Conservation (phyloP, 2,329 filamentous ascomycete species). For the Aspergillus sp. region DNA sequence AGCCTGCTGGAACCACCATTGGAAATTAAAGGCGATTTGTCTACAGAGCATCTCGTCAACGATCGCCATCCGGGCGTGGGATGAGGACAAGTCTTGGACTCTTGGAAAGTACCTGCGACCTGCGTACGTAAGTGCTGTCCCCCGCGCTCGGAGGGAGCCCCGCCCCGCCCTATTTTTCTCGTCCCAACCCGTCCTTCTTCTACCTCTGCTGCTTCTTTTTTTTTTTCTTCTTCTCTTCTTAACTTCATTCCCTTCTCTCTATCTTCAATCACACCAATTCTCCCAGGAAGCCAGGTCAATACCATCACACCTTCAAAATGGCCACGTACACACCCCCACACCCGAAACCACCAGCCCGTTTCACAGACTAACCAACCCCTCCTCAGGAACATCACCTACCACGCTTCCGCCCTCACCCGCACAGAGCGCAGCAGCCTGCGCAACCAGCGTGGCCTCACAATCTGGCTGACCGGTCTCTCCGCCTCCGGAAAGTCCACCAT, state of each 20-base stretch:
- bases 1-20: not conserved
- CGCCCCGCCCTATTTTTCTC: not conserved
- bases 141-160: slow-evolving; percentile 5
- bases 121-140: not conserved
- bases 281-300: not conserved
- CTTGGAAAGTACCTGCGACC: not conserved
- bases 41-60: not conserved
- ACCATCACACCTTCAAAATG: slow-evolving; percentile 26
- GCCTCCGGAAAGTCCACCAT: slow-evolving; percentile 97
- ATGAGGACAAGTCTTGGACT: not conserved
- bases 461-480: slow-evolving; percentile 97
- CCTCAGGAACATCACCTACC: slow-evolving; percentile 48
- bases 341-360: not conserved
- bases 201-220: not conserved
- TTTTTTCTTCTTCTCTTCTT: not conserved
- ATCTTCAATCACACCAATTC: not conserved
- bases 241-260: not conserved
- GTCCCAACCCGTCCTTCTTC: not conserved
- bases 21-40: not conserved
- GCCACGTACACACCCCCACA: slow-evolving; percentile 32
- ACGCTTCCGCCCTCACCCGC: slow-evolving; percentile 44
- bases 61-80: slow-evolving; percentile 1
- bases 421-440: slow-evolving; percentile 51
- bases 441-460: slow-evolving; percentile 85
- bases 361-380: not conserved